Evolutionary conservation across 768 basidiomycete species (phyloP).

Genomic region (Suillus decipiens): DNA sequence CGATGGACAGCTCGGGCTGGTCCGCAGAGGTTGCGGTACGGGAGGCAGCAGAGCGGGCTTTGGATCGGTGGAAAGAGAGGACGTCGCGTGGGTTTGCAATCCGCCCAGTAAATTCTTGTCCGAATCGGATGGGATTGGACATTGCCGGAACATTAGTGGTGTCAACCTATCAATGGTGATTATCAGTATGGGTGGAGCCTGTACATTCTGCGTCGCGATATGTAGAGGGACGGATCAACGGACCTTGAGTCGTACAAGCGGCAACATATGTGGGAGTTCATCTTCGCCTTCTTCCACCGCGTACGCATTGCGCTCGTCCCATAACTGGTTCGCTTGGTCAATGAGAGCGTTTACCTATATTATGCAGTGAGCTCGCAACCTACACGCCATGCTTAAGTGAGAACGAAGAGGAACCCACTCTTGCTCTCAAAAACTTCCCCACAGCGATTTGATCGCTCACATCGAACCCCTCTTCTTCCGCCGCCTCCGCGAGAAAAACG

Average conservation of each 20-base stretch:
- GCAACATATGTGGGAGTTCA: conserved; percentile 71
- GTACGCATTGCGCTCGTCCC: conserved; percentile 71
- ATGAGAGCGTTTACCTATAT: conserved; percentile 80
- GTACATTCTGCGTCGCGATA: not conserved
- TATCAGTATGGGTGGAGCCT: conserved; percentile 5
- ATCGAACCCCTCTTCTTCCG: conserved; percentile 77
- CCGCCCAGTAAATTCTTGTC: conserved; percentile 88
- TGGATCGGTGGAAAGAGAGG: conserved; percentile 85
- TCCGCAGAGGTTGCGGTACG: conserved; percentile 68
- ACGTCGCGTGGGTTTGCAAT: conserved; percentile 96
- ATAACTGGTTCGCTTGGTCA: conserved; percentile 70
- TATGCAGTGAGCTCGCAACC: conserved; percentile 8
- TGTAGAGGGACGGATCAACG: not conserved
- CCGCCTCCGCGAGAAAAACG: conserved; percentile 69
- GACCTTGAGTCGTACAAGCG: conserved; percentile 84
- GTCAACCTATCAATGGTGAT: conserved; percentile 58
- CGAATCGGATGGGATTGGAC: conserved; percentile 95
- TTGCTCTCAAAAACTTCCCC: conserved; percentile 72
- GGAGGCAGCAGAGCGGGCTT: conserved; percentile 42
- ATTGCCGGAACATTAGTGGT: conserved; percentile 89
- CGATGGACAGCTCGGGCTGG: conserved; percentile 79
- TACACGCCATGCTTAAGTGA: not conserved
- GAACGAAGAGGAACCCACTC: conserved; percentile 42
- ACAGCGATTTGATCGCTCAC: conserved; percentile 82
- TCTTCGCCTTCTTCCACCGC: conserved; percentile 65